phyloP scores from a whole-genome alignment of 2,329 filamentous ascomycete species.

The Ceratocystis harringtonii region DNA sequence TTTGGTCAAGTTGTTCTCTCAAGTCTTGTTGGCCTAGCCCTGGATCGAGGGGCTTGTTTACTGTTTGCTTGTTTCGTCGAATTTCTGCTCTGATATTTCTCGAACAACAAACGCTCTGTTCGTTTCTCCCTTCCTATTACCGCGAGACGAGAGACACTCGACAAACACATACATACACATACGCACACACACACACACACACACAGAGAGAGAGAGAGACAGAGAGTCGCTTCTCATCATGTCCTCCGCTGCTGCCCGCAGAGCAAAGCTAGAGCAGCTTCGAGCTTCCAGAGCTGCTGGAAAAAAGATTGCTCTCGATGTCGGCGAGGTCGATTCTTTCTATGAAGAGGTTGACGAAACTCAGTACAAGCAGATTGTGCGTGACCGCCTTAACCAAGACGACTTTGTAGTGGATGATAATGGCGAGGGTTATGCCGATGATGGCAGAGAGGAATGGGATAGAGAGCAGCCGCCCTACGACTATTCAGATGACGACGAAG shows the following conservation, averaged over 20 bases:
- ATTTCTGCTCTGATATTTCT: not conserved
- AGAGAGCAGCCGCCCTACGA: conserved; percentile 51
- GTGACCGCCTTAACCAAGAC: conserved; percentile 75
- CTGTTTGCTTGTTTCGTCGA: not conserved
- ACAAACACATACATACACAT: not conserved
- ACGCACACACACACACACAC: not conserved
- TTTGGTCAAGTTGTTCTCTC: too few relatives aligned
- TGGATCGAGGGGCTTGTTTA: not conserved
- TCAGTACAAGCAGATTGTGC: conserved; percentile 90
- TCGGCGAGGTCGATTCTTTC: conserved; percentile 67
- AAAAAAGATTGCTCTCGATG: conserved; percentile 80
- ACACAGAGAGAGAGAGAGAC: not conserved
- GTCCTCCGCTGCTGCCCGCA: conserved; percentile 29
- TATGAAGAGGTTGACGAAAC: conserved; percentile 97
- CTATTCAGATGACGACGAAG: conserved; percentile 56
- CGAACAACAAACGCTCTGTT: not conserved
- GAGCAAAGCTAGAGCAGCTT: conserved; percentile 58
- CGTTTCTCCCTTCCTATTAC: not conserved
- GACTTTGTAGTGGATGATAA: conserved; percentile 99
- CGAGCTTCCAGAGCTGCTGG: conserved; percentile 71
- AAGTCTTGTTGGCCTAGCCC: too few relatives aligned
- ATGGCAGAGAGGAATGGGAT: conserved; percentile 90
- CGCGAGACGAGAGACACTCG: not conserved
- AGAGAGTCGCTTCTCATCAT: conserved; percentile 22
- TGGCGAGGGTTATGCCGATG: conserved; percentile 90